These are phyloP conservation scores for Fabrea salina DNA, from an alignment of 169 alveolate genomes.

Conservation along the genomic window DNA sequence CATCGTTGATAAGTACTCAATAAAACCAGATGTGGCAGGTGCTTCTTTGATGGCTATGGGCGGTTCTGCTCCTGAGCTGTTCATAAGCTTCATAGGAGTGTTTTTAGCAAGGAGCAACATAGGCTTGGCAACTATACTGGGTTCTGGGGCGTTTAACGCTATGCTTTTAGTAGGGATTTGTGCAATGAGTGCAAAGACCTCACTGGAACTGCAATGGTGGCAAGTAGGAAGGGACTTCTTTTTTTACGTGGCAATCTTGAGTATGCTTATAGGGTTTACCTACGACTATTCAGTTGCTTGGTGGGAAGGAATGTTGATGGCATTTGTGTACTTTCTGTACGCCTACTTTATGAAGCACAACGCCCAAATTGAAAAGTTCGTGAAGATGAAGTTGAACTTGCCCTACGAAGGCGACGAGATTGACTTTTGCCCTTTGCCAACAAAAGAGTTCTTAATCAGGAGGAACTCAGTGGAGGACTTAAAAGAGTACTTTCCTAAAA, in stretches of 20 bases:
- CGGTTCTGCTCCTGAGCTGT: constrained; percentile 41
- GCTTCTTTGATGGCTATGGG: constrained; percentile 48
- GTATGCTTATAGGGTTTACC: background rate
- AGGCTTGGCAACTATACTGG: constrained; percentile 40
- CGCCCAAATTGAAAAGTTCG: background rate
- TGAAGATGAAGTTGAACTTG: constrained; percentile 12
- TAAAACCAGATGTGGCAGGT: constrained; percentile 40
- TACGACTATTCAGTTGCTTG: background rate
- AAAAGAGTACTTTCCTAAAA: constrained; percentile 10
- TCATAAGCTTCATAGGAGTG: constrained; percentile 10
- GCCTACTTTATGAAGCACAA: constrained; percentile 8
- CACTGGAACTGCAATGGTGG: constrained; percentile 36
- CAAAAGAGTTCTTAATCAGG: background rate
- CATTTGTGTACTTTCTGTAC: background rate
- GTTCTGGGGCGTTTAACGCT: constrained; percentile 45
- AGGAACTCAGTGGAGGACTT: constrained; percentile 21
- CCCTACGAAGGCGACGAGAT: constrained; percentile 31
- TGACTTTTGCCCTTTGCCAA: constrained; percentile 12
- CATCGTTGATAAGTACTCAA: background rate
- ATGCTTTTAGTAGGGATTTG: constrained; percentile 39
- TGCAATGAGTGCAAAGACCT: constrained; percentile 18
- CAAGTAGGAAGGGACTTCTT: constrained; percentile 31
- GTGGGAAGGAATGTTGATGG: constrained; percentile 25
- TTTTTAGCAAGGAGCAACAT: background rate
- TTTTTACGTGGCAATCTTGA: background rate